Evolutionary conservation across 1,284 basidiomycete species (phyloP).

Genomic region (Coniferiporia sulphurascens): DNA sequence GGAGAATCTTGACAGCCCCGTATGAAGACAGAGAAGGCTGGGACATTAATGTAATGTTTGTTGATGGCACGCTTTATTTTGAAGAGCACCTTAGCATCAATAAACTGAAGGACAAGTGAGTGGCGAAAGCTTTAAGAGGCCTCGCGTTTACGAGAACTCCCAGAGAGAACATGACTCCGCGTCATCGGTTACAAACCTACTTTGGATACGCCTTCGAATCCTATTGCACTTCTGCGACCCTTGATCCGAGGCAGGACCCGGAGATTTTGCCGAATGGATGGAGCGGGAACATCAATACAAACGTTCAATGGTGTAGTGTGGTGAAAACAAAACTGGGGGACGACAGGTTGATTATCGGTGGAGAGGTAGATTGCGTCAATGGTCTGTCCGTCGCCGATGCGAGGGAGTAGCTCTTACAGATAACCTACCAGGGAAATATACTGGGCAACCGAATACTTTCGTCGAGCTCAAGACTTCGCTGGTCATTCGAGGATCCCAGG

Average conservation of each 20-base stretch:
- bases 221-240: conserved; percentile 61
- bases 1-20: conserved; percentile 70
- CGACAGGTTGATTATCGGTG: conserved; percentile 81
- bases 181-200: conserved; percentile 58
- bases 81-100: conserved; percentile 72
- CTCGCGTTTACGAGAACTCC: conserved; percentile 6
- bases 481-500: conserved; percentile 62
- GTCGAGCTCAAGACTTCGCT: conserved; percentile 95
- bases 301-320: conserved; percentile 94
- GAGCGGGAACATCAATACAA: conserved; percentile 88
- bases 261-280: conserved; percentile 51
- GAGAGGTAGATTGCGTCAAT: conserved; percentile 92
- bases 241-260: conserved; percentile 27
- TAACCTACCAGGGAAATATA: conserved; percentile 44
- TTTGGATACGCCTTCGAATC: conserved; percentile 87
- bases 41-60: conserved; percentile 82
- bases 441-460: conserved; percentile 57
- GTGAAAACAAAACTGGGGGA: conserved; percentile 86
- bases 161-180: conserved; percentile 58
- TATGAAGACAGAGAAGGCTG: conserved; percentile 79
- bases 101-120: conserved; percentile 59
- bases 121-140: conserved; percentile 11
- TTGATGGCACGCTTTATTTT: conserved; percentile 75
- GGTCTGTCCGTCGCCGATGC: conserved; percentile 37
- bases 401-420: conserved; percentile 1